Evolutionary conservation across 1,139 yeast genomes (phyloP).

Genomic region (Candida frijolesensis): DNA sequence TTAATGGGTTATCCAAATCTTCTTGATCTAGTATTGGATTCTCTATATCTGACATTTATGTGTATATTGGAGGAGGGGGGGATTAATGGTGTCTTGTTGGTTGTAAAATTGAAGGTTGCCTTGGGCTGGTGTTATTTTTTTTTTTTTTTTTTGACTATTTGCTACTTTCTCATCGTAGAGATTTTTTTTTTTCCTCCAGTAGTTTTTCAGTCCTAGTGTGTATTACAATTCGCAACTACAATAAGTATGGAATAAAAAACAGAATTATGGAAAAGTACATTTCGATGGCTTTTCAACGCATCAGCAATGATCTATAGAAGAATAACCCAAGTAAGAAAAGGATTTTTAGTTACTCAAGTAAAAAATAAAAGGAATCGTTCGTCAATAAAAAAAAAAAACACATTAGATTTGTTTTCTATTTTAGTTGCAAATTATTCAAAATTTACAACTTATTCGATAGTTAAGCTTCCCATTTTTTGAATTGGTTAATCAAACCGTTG

Average conservation of each 20-base stretch:
- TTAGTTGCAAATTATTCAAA: not conserved
- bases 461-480: constrained; percentile 75
- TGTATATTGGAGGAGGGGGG: too few species aligned
- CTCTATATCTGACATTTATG: constrained; percentile 14
- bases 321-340: not conserved
- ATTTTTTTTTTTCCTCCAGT: not conserved
- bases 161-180: constrained; percentile 7
- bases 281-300: not conserved
- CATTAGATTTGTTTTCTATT: not conserved
- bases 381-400: not conserved
- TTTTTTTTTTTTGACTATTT: not conserved
- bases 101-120: too few species aligned
- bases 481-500: constrained; percentile 88
- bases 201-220: not conserved
- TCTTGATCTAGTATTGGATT: constrained; percentile 23
- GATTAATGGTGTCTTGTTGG: too few species aligned
- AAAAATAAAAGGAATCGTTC: not conserved
- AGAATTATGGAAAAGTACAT: not conserved
- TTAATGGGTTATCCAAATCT: constrained; percentile 42
- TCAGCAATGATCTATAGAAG: not conserved
- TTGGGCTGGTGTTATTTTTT: not conserved
- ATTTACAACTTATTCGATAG: constrained; percentile 7
- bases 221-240: not conserved
- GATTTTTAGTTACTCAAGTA: not conserved
- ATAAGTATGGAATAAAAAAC: not conserved